Base-by-base conservation (phyloP, 108 stramenopile genomes). In the Fragilariopsis cylindrus region DNA sequence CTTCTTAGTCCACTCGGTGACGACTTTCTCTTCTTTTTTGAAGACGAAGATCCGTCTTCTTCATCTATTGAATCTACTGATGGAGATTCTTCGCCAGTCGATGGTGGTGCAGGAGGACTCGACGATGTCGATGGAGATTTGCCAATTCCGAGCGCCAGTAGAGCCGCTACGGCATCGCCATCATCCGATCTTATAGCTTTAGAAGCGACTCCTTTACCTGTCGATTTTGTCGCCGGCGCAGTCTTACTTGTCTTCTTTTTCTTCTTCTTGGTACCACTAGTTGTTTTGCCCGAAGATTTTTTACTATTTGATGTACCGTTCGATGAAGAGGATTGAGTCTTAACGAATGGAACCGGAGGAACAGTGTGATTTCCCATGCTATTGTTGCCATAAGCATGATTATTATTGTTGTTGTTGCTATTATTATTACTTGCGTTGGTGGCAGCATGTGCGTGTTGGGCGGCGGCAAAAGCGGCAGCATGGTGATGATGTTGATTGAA, bases 81-180 rank as follows among this genome's bases (percentile, higher is more conserved):
- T 40, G 7, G 19, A 40, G 60, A 30, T 30, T 30, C 60, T 40
- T 12, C 60, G 2, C 60, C 13, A 43, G 62, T 3, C 41, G 43
- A 16, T 40, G 43, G 4, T 43, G n/a, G n/a, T 63, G 43, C 7
- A 9, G 62, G 62, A 45, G 62, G 30, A 30, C 30, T 30, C 9
- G 62, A 63, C 11, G 43, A 44, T 4, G 60, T 21, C 0, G 62
- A 44, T n/a, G 62, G 45, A 11, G 43, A 45, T 45, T 15, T 44
- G 9, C 58, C 58, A 40, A 63, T 63, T 41, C 62, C 62, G 16
- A 63, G 62, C 5, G 62, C 62, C 62, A 63, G 16, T 44, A 63
- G 45, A 9, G 62, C 62, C 5, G 62, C 62, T 4, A 63, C 43
- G n/a, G 62, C 62, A 63, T 63, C 62, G n/a, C 39, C 39, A 45